phyloP scores from a whole-genome alignment of 768 basidiomycete species.

The Hericium erinaceus region DNA sequence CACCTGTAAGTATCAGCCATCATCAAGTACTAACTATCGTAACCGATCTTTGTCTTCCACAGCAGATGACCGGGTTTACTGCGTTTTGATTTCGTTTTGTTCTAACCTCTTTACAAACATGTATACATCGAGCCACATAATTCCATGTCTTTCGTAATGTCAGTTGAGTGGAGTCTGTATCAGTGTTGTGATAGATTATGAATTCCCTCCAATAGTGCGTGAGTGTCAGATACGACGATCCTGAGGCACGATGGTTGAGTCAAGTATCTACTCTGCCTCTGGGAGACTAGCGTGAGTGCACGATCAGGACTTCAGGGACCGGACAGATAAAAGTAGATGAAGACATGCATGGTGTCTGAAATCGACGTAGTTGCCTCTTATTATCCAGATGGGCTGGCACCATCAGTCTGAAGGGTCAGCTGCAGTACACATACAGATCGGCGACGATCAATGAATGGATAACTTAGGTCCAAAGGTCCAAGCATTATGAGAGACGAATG shows the following conservation, averaged over 20 bases:
- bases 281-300: neutral
- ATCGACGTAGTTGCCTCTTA: too few relatives aligned
- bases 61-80: constrained; percentile 17
- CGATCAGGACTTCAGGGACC: too few relatives aligned
- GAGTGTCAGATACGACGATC: too few relatives aligned
- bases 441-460: neutral
- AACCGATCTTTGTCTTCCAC: neutral
- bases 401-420: too few relatives aligned
- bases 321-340: too few relatives aligned
- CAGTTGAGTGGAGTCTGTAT: neutral
- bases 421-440: too few relatives aligned
- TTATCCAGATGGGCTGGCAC: too few relatives aligned
- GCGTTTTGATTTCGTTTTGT: constrained; percentile 6
- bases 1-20: constrained; percentile 44
- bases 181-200: neutral
- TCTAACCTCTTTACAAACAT: neutral
- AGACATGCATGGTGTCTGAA: too few relatives aligned
- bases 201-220: neutral
- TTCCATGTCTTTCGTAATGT: neutral
- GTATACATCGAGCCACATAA: constrained; percentile 1
- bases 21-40: neutral
- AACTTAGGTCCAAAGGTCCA: neutral
- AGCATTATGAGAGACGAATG: neutral
- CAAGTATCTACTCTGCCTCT: too few relatives aligned
- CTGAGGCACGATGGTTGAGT: too few relatives aligned